These are phyloP conservation scores for Blattamonas nauphoetae DNA, from an alignment of 78 protist species.

Conservation along the genomic window DNA sequence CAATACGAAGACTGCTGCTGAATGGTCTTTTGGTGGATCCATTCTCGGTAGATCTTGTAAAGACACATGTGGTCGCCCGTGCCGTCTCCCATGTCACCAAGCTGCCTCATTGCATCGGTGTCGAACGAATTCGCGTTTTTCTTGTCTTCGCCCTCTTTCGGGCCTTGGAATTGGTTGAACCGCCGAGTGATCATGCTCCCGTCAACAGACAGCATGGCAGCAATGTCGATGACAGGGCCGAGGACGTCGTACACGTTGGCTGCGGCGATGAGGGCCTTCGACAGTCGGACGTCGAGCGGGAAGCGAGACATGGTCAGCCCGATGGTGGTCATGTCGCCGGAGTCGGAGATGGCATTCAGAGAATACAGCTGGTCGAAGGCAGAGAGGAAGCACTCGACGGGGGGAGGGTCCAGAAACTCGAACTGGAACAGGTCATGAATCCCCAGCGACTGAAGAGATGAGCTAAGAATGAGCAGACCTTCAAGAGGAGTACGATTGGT, in stretches of 20 bases:
- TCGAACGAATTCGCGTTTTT: neutral
- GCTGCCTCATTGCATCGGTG: neutral
- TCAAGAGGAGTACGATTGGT: constrained; percentile 81
- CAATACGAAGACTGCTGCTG: constrained; percentile 34
- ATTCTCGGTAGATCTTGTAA: constrained; percentile 66
- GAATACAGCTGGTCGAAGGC: constrained; percentile 80
- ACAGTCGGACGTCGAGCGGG: constrained; percentile 86
- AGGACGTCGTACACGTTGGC: constrained; percentile 45
- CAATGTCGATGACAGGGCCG: constrained; percentile 54
- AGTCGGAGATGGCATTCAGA: constrained; percentile 80
- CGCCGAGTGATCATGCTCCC: constrained; percentile 76
- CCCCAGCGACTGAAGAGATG: constrained; percentile 57
- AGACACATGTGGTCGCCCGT: constrained; percentile 85
- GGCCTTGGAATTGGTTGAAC: constrained; percentile 47
- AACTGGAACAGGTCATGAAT: constrained; percentile 87
- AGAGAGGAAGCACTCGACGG: constrained; percentile 86
- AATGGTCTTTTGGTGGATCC: constrained; percentile 87
- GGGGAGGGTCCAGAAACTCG: constrained; percentile 98
- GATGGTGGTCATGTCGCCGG: constrained; percentile 86
- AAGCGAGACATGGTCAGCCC: constrained; percentile 91
- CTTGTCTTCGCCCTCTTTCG: constrained; percentile 56
- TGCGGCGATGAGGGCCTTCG: constrained; percentile 62
- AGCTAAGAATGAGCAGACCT: neutral
- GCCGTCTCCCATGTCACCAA: constrained; percentile 31
- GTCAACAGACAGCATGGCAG: constrained; percentile 80